Base-by-base conservation (phyloP, 2,329 filamentous ascomycete species). In the Colletotrichum acutatum region DNA sequence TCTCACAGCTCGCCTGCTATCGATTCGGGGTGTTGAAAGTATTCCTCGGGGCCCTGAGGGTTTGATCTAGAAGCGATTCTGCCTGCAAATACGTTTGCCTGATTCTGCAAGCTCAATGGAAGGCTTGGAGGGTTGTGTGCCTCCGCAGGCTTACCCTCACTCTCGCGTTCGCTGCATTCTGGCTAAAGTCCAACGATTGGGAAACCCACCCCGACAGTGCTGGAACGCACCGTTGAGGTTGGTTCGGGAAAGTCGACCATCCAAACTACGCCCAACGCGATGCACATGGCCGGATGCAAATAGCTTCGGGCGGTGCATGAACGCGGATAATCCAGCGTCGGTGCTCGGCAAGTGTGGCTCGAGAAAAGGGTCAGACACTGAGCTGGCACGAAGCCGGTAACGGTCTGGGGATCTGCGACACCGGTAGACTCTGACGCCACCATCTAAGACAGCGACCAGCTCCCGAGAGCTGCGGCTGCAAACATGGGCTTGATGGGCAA, bases 331-430 rank as follows among this genome's bases (percentile, higher is more conserved):
- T 63, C 52, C 42, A 62, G 60, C 52, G 26, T 56, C 19, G 12
- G 11, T 61, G n/a, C 42, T 16, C 42, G 28, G 8, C 19, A 28
- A 19, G 34, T 49, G 37, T 60, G 61, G 32, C 60, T 58, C 30
- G 19, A 22, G 53, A 32, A n/a, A 63, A 64, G 58, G 60, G 53
- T 64, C 54, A 26, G 32, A 49, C 59, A 54, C 30, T 28, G 46
- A 65, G 22, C 28, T 24, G n/a, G 11, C 59, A 32, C 30, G 22
- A 32, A 60, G 22, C 28, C n/a, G n/a, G 14, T 54, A 46, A 53
- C 66, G 60, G 60, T 7, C 52, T 22, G 66, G 56, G 24, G 71
- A 71, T 73, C 49, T 71, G 49, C 71, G 56, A 71, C 49, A 68
- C 62, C 56, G 67, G 32, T 34, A 26, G 14, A 58, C 46, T 58